phyloP scores from a whole-genome alignment of 164 flowering plant genomes.

The Euptelea pleiosperma region DNA sequence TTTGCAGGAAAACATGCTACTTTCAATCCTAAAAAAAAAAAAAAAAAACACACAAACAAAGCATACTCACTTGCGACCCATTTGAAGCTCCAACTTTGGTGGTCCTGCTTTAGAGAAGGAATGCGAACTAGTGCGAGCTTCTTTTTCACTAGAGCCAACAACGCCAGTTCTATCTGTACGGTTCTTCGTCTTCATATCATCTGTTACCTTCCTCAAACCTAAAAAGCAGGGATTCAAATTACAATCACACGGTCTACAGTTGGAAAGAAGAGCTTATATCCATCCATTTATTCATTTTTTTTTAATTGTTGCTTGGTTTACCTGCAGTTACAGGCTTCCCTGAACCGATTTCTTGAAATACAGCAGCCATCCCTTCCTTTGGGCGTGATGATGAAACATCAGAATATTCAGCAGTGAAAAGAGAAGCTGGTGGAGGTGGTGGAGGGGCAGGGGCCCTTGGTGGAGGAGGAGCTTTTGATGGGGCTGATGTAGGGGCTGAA shows the following conservation, averaged over 20 bases:
- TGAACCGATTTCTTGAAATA: constrained; percentile 80
- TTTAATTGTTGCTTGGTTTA: constrained; percentile 21
- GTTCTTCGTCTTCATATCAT: constrained; percentile 92
- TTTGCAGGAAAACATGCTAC: no score
- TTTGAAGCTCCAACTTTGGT: constrained; percentile 92
- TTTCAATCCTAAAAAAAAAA: no score
- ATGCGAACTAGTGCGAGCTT: constrained; percentile 39
- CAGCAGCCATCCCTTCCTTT: constrained; percentile 91
- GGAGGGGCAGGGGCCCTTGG: constrained; percentile 78
- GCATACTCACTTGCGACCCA: constrained; percentile 91
- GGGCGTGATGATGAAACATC: constrained; percentile 58
- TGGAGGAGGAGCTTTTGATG: constrained; percentile 58
- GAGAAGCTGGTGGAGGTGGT: constrained; percentile 79
- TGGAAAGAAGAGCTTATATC: constrained; percentile 2
- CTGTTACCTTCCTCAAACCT: constrained; percentile 71
- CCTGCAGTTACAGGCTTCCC: constrained; percentile 79
- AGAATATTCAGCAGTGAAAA: constrained; percentile 58
- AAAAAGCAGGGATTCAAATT: constrained; percentile 9
- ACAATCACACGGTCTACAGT: not conserved
- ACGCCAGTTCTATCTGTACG: constrained; percentile 74
- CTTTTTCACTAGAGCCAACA: constrained; percentile 57
- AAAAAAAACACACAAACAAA: not conserved
- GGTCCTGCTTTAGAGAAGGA: constrained; percentile 82
- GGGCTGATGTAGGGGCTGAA: constrained; percentile 30
- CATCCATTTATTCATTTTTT: not conserved